Conservation (phyloP, 176 grass and related monocot species). For the Lolium rigidum region DNA sequence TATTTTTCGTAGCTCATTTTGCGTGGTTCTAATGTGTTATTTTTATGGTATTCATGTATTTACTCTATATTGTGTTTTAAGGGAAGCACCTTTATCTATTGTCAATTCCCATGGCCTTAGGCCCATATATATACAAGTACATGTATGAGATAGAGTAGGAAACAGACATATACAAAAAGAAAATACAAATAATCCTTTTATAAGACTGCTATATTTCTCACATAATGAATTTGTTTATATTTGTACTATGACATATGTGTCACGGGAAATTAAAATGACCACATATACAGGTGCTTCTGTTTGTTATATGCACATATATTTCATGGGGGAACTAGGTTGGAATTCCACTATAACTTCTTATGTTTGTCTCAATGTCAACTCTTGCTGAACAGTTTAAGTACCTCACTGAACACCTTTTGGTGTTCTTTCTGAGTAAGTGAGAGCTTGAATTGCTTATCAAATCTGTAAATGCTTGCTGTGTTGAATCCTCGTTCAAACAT, state of each 20-base stretch:
- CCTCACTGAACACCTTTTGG: background rate
- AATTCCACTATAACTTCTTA: background rate
- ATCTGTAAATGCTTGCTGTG: background rate
- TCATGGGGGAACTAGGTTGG: background rate
- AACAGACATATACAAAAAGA: background rate
- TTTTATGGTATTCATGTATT: background rate
- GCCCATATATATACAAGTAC: background rate
- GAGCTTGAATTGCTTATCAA: background rate
- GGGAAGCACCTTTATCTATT: background rate
- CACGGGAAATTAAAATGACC: background rate
- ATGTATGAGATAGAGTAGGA: constrained; percentile 6
- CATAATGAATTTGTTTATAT: background rate
- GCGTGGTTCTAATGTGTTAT: background rate
- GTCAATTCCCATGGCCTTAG: background rate
- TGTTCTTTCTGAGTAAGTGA: background rate
- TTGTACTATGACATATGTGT: background rate
- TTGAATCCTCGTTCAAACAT: background rate
- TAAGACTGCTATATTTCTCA: background rate
- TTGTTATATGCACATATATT: background rate
- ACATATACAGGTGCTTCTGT: background rate
- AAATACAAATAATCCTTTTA: constrained; percentile 4
- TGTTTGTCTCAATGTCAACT: background rate
- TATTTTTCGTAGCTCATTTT: background rate
- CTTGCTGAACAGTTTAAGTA: background rate
- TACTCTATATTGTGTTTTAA: background rate